These are phyloP conservation scores for Bacterosira constricta DNA, from an alignment of 108 stramenopile species.

Conservation along the genomic window DNA sequence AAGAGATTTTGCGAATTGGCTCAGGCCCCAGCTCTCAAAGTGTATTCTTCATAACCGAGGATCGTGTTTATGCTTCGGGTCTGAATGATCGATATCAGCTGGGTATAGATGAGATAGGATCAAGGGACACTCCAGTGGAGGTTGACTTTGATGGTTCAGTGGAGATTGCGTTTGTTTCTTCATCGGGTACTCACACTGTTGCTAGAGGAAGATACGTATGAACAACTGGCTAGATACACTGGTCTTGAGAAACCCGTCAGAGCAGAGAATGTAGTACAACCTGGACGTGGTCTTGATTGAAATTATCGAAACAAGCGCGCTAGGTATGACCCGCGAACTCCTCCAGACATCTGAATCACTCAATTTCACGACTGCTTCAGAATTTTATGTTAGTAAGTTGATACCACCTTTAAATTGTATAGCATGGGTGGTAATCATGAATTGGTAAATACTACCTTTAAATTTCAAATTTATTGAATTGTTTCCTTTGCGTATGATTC, in stretches of 20 bases:
- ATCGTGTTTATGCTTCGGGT: conserved; percentile 29
- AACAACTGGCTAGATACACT: background rate
- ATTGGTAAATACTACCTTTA: too few relatives aligned
- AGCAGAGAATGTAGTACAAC: too few relatives aligned
- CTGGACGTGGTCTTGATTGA: too few relatives aligned
- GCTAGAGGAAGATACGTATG: conserved; percentile 8
- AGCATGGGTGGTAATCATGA: too few relatives aligned
- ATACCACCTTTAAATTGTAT: too few relatives aligned
- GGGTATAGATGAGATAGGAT: conserved; percentile 29
- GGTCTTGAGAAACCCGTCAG: background rate
- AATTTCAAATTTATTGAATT: too few relatives aligned
- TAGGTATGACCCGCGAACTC: too few relatives aligned
- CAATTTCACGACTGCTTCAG: too few relatives aligned
- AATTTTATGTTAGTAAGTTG: too few relatives aligned
- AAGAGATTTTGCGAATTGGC: conserved; percentile 32
- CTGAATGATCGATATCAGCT: conserved; percentile 49
- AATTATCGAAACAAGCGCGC: too few relatives aligned
- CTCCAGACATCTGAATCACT: too few relatives aligned
- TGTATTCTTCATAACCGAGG: conserved; percentile 33
- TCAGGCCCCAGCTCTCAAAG: conserved; percentile 40
- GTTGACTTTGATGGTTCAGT: conserved; percentile 11
- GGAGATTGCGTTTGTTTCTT: conserved; percentile 10
- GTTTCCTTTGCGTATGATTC: too few relatives aligned
- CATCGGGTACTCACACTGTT: conserved; percentile 21
- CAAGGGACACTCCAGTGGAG: background rate